A percentile compares a stretch with the other conserved stretches of the same genome.
Conservation (phyloP, 2,329 filamentous ascomycete genomes). For the Cercospora berteroae region DNA sequence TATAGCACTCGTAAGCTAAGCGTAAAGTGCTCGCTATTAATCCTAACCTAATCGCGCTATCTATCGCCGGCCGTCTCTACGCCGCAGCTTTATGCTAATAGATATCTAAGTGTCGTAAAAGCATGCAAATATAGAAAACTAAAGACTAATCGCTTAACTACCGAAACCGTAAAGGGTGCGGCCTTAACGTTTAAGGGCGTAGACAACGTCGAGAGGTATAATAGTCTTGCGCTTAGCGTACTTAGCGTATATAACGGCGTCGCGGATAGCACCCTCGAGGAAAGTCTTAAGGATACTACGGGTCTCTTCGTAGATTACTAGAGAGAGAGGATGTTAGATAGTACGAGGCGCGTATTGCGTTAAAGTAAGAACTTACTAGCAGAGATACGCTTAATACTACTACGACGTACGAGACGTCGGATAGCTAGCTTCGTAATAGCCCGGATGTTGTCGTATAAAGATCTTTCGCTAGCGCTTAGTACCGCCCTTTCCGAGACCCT, state of each 20-base stretch:
- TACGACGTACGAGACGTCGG: conserved; percentile 96
- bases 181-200: conserved; percentile 63
- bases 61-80: conserved; percentile 34
- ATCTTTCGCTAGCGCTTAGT: conserved; percentile 99
- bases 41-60: conserved; percentile 35
- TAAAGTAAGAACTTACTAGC: conserved; percentile 60
- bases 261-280: conserved; percentile 77
- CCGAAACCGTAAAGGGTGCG: conserved; percentile 68
- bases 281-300: conserved; percentile 80
- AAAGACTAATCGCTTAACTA: conserved; percentile 50
- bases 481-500: conserved; percentile 96
- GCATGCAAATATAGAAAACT: conserved; percentile 33
- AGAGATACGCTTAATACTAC: conserved; percentile 99
- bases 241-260: conserved; percentile 78
- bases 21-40: conserved; percentile 29
- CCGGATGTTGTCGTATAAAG: conserved; percentile 98
- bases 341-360: conserved; percentile 22
- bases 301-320: conserved; percentile 83
- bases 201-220: conserved; percentile 62
- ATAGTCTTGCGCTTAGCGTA: conserved; percentile 77
- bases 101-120: conserved; percentile 39
- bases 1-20: conserved; percentile 33
- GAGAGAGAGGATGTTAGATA: conserved; percentile 28
- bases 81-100: conserved; percentile 37
- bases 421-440: conserved; percentile 99